These are phyloP conservation scores for Globisporangium splendens DNA, from an alignment of 352 stramenopile genomes.

Conservation along the genomic window DNA sequence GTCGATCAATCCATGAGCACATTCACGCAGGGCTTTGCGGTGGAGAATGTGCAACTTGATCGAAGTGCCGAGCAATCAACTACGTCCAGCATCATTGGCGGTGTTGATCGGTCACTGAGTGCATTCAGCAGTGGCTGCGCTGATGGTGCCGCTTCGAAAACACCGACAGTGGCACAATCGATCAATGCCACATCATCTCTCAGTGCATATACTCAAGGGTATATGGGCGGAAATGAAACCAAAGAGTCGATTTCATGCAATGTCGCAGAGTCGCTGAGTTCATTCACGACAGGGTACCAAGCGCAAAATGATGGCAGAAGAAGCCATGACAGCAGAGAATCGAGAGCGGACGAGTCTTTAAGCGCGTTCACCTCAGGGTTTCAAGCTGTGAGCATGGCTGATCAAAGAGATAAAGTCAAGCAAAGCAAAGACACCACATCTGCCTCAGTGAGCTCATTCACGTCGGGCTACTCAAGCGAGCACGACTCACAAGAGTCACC, in stretches of 20 bases:
- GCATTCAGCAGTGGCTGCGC: slow-evolving; percentile 30
- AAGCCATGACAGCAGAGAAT: background rate
- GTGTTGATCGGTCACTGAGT: slow-evolving; percentile 33
- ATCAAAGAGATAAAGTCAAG: background rate
- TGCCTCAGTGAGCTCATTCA: slow-evolving; percentile 42
- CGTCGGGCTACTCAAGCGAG: slow-evolving; percentile 5
- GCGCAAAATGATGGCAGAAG: background rate
- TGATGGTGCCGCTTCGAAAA: background rate
- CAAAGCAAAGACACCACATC: slow-evolving; percentile 16
- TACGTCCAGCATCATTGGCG: background rate
- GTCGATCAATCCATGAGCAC: slow-evolving; percentile 35
- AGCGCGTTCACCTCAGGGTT: slow-evolving; percentile 40
- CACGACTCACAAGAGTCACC: background rate
- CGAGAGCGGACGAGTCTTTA: slow-evolving; percentile 26
- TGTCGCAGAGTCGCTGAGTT: slow-evolving; percentile 16
- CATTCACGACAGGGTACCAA: slow-evolving; percentile 23
- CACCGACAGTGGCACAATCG: background rate
- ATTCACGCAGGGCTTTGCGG: slow-evolving; percentile 39
- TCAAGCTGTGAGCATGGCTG: background rate
- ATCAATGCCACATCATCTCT: background rate
- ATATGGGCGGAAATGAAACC: background rate
- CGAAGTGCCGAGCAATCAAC: background rate
- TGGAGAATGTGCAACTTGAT: slow-evolving; percentile 1
- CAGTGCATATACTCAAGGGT: slow-evolving; percentile 3
- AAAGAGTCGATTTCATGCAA: background rate